A percentile compares a stretch with the other conserved stretches of the same genome.
Conservation (phyloP, 23 red algal genomes). For the Agarophyton chilense region DNA sequence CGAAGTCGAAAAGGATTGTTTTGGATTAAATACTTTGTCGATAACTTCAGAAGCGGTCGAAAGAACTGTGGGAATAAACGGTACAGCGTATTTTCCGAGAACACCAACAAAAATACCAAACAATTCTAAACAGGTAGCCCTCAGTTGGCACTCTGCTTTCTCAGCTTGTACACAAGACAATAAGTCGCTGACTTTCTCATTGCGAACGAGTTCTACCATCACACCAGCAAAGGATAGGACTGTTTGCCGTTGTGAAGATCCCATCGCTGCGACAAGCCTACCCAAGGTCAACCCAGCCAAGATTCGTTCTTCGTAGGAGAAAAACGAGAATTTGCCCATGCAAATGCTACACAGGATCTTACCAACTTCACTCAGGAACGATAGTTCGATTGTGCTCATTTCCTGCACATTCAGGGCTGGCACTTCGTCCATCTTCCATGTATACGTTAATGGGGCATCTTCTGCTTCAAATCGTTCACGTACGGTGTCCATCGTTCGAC, state of each 20-base stretch:
- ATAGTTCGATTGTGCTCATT: background rate
- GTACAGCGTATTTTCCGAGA: constrained; percentile 24
- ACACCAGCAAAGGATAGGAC: background rate
- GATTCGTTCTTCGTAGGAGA: background rate
- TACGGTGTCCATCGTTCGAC: background rate
- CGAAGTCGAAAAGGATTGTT: background rate
- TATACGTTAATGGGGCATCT: background rate
- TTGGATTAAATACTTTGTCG: constrained; percentile 2
- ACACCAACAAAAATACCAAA: background rate
- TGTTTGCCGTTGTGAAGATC: background rate
- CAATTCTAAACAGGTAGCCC: background rate
- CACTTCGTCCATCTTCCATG: background rate
- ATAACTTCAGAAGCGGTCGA: constrained; percentile 7
- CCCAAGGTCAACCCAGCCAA: background rate
- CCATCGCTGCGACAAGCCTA: background rate
- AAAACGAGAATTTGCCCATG: background rate
- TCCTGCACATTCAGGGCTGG: background rate
- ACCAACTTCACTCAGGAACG: background rate
- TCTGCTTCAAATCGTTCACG: background rate
- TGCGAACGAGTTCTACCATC: background rate
- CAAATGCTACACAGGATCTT: background rate
- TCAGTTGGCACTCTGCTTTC: background rate
- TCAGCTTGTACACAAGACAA: background rate
- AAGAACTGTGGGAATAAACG: constrained; percentile 32
- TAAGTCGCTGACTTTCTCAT: background rate